Evolutionary conservation across 225 moss, liverwort and hornwort genomes (phyloP).

Genomic region (Marchantia paleacea): DNA sequence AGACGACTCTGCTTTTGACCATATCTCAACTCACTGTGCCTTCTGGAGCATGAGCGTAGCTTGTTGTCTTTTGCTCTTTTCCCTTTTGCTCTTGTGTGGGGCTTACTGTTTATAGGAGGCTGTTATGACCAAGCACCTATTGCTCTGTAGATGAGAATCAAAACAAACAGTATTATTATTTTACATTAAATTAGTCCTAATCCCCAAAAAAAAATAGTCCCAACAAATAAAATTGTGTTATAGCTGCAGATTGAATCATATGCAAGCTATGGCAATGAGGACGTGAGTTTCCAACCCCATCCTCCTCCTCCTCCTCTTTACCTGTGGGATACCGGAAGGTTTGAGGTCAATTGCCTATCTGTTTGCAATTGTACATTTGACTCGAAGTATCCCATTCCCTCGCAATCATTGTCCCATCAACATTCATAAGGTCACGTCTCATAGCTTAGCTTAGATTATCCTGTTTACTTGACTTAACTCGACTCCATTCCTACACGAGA

Average conservation of each 20-base stretch:
- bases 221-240: background rate
- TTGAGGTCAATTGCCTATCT: background rate
- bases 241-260: background rate
- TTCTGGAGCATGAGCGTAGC: background rate
- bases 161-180: background rate
- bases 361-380: background rate
- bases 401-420: conserved; percentile 4
- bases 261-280: background rate
- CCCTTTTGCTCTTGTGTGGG: background rate
- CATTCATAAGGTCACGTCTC: background rate
- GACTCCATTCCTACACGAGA: too few species aligned
- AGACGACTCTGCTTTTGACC: conserved; percentile 5
- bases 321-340: background rate
- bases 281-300: background rate
- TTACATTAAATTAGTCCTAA: background rate
- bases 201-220: background rate
- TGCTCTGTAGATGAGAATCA: background rate
- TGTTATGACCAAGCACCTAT: conserved; percentile 10
- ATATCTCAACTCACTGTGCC: background rate
- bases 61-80: background rate
- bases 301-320: background rate
- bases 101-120: background rate
- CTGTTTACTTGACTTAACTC: background rate
- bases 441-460: background rate
- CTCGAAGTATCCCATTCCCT: background rate